Percentiles rank a stretch among this genome's conserved stretches.
These are phyloP conservation scores for Keithomyces neogunnii DNA, from an alignment of 2,329 filamentous ascomycete genomes.

Conservation along the genomic window DNA sequence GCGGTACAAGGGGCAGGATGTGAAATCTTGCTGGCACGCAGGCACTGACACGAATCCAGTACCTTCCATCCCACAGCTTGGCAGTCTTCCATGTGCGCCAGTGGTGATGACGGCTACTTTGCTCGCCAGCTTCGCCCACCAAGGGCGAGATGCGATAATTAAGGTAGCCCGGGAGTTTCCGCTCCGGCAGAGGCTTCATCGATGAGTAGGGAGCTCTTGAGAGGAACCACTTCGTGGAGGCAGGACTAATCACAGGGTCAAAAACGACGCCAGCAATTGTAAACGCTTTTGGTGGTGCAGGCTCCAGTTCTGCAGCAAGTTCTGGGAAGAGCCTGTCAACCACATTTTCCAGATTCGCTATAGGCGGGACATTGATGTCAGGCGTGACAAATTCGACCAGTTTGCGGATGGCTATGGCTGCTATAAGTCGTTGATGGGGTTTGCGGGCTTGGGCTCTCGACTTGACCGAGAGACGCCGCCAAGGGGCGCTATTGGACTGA, in stretches of 20 bases:
- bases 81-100: constrained; percentile 24
- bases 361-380: constrained; percentile 31
- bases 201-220: constrained; percentile 37
- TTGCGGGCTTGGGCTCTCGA: constrained; percentile 17
- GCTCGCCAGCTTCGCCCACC: constrained; percentile 2
- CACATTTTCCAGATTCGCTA: constrained; percentile 34
- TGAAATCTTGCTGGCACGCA: constrained; percentile 32
- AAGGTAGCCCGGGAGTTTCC: constrained; percentile 15
- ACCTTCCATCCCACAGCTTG: constrained; percentile 50
- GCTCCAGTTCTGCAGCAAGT: constrained; percentile 18
- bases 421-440: constrained; percentile 32
- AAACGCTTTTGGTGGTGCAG: constrained; percentile 28
- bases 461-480: constrained; percentile 13
- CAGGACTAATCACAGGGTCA: constrained; percentile 18
- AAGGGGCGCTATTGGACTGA: not conserved
- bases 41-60: constrained; percentile 45
- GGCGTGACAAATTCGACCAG: constrained; percentile 44
- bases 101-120: constrained; percentile 5
- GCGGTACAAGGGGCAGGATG: constrained; percentile 36
- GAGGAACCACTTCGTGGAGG: constrained; percentile 32
- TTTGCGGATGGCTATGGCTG: constrained; percentile 37
- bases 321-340: constrained; percentile 41
- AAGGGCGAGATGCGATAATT: constrained; percentile 8
- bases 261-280: constrained; percentile 30
- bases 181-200: constrained; percentile 21